These are phyloP conservation scores for Dichotomocladium elegans DNA, from an alignment of 371 early-diverging fungal genomes.

Conservation along the genomic window DNA sequence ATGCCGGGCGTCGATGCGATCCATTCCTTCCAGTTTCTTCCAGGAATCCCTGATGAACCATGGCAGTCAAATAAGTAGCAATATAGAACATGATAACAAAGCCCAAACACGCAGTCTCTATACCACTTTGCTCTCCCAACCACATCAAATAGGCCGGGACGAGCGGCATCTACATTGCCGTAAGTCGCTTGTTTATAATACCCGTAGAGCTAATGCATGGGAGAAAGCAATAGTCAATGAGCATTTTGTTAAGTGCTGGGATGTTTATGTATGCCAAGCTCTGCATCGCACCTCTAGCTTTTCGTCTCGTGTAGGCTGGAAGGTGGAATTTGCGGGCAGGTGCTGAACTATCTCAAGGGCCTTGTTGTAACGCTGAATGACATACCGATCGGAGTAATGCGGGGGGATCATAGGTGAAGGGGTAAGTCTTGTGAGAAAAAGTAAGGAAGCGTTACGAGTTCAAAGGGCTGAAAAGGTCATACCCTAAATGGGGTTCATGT, in stretches of 20 bases:
- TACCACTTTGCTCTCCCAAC: conserved; percentile 51
- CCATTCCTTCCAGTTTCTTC: conserved; percentile 24
- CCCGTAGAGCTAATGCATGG: conserved; percentile 35
- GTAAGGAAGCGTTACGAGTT: background rate
- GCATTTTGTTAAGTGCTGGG: background rate
- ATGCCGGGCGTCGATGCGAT: conserved; percentile 17
- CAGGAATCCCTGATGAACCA: conserved; percentile 21
- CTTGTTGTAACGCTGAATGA: conserved; percentile 35
- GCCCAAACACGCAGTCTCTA: background rate
- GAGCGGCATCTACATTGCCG: conserved; percentile 34
- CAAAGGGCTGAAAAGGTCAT: too few relatives aligned
- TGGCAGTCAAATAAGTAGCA: background rate
- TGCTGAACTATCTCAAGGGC: conserved; percentile 41
- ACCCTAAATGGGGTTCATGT: too few relatives aligned
- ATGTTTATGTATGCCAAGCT: too few relatives aligned
- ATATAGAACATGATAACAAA: background rate
- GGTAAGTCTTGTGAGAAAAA: background rate
- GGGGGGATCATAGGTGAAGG: conserved; percentile 16
- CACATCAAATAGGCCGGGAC: conserved; percentile 46
- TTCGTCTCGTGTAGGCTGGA: conserved; percentile 46
- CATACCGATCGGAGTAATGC: conserved; percentile 29
- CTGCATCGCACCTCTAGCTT: conserved; percentile 29
- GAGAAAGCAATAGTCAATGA: background rate
- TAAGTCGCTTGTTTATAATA: conserved; percentile 44
- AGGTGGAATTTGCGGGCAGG: conserved; percentile 37